Percentiles rank a stretch among this genome's conserved stretches.
Evolutionary conservation across 495 filamentous ascomycete species (phyloP).

Genomic region (Cudoniella acicularis): DNA sequence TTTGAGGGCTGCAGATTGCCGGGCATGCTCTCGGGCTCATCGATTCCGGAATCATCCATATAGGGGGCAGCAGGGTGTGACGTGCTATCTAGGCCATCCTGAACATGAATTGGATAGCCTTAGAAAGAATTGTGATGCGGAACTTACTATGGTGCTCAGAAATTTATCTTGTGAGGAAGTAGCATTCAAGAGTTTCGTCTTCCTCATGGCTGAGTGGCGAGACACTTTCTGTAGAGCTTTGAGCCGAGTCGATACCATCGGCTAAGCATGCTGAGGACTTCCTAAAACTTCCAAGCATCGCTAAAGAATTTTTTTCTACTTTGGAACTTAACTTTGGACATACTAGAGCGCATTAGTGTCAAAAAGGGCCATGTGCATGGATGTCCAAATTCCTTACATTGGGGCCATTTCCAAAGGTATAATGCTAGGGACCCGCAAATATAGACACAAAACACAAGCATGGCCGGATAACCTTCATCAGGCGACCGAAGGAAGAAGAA

Average conservation of each 20-base stretch:
- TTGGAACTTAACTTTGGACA: not conserved
- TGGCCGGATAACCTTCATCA: conserved; percentile 43
- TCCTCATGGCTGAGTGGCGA: not conserved
- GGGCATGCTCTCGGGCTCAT: not conserved
- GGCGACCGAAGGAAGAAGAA: conserved; percentile 37
- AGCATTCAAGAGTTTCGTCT: not conserved
- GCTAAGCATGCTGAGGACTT: not conserved
- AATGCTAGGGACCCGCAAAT: conserved; percentile 45
- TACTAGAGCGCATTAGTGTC: not conserved
- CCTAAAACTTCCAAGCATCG: too few relatives aligned
- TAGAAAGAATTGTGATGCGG: not conserved
- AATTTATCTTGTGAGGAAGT: not conserved
- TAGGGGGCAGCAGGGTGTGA: not conserved
- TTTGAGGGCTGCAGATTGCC: not conserved
- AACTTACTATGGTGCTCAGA: not conserved
- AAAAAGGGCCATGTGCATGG: not conserved
- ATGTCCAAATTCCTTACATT: not conserved
- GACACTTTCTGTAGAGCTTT: not conserved
- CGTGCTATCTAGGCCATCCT: not conserved
- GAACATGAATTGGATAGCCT: not conserved
- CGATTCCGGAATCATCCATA: not conserved
- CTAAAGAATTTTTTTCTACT: not conserved
- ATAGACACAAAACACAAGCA: conserved; percentile 51
- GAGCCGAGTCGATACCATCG: not conserved
- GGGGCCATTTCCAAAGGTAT: conserved; percentile 28